Conservation (phyloP, 352 stramenopile genomes). For the Pythium aristosporum region DNA sequence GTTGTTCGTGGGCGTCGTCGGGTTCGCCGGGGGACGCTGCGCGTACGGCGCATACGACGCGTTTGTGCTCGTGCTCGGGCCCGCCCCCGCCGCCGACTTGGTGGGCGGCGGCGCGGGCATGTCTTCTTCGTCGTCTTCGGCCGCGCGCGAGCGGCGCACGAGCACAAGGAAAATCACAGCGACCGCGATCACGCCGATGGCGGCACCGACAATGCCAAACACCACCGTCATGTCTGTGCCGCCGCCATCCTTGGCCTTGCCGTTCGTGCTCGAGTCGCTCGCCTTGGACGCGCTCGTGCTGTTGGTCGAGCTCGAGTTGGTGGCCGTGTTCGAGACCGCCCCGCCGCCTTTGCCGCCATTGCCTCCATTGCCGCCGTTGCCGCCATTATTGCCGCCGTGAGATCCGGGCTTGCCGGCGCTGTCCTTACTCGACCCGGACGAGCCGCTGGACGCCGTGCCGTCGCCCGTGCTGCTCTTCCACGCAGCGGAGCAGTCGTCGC, state of each 20-base stretch:
- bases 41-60: constrained; percentile 26
- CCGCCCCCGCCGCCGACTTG: constrained; percentile 4
- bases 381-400: not conserved
- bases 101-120: constrained; percentile 13
- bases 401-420: constrained; percentile 14
- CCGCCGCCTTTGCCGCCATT: not conserved
- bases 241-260: constrained; percentile 1
- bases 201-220: constrained; percentile 73
- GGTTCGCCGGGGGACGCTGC: constrained; percentile 17
- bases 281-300: constrained; percentile 3
- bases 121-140: constrained; percentile 60
- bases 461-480: not conserved
- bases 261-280: not conserved
- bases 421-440: constrained; percentile 20
- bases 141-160: constrained; percentile 65
- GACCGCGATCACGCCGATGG: constrained; percentile 78
- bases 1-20: constrained; percentile 25
- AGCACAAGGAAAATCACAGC: constrained; percentile 77
- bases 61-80: constrained; percentile 23
- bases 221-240: constrained; percentile 71
- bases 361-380: too few relatives aligned
- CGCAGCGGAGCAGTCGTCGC: constrained; percentile 31
- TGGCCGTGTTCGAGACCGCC: constrained; percentile 2
- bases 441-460: constrained; percentile 5
- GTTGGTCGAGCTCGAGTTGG: constrained; percentile 8